Evolutionary conservation across 2,329 filamentous ascomycete species (phyloP), one percentile per base, ranked within the genome.

Genomic region (Paracamarosporium sp.): DNA sequence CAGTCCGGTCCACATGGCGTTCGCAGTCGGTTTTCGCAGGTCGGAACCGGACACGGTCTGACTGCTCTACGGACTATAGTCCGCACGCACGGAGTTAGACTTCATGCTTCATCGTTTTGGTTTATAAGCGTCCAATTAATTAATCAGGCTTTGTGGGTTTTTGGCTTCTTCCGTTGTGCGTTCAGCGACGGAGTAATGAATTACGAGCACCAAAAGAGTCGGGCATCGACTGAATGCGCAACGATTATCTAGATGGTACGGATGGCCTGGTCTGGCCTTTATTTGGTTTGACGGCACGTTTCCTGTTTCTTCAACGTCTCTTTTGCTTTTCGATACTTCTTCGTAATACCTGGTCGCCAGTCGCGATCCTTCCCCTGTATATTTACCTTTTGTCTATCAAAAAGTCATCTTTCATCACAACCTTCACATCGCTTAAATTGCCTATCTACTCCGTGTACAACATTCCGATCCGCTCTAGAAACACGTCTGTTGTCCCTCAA

Each of bases 151-250:
- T n/a, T n/a, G n/a, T n/a, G n/a, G n/a, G n/a, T 27, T n/a, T 22
- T 41, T 41, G 40, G 20, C 28, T 20, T 8, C 20, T 31, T 41
- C 17, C 12, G 25, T 31, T 38, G 15, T 27, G 48, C 48, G 48
- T 51, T 41, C 36, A 51, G 48, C 48, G 48, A 51, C 48, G 48
- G 48, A 51, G 36, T 51, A 31, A 51, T 41, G 48, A 51, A n/a
- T 51, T 33, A 51, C 33, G 48, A 40, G 46, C 13, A 41, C 36
- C 11, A 51, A 51, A 51, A 51, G 36, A 41, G 25, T 33, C 36
- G n/a, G 48, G 9, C 12, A 33, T 15, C 12, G 28, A 41, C 11
- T 51, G 35, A 15, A 41, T 22, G 20, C 25, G 47, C 24, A 40
- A 17, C 47, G 47, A 50, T n/a, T 30, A 50, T 20, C 17, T 51